Evolutionary conservation across 257 asterid genomes (phyloP).

Genomic region (Lavandula angustifolia): DNA sequence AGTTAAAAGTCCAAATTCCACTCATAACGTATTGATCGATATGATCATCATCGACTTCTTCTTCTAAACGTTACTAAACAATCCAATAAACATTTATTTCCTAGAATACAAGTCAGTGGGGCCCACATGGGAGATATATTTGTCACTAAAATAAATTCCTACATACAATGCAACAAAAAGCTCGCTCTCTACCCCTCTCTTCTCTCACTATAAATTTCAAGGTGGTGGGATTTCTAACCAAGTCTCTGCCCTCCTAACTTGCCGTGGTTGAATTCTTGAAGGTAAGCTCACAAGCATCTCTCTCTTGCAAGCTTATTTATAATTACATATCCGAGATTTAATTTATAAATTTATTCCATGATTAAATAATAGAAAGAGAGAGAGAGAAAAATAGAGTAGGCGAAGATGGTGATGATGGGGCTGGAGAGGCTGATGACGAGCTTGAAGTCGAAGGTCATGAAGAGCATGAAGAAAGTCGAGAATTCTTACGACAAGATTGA

Average conservation of each 20-base stretch:
- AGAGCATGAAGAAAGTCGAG: background rate
- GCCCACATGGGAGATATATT: background rate
- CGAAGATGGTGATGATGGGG: constrained; percentile 18
- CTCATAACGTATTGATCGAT: too few species aligned
- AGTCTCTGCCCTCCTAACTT: background rate
- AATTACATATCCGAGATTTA: too few species aligned
- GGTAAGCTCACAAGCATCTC: too few species aligned
- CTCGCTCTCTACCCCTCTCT: background rate
- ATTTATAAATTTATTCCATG: background rate
- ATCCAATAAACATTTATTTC: too few species aligned
- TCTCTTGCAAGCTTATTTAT: too few species aligned
- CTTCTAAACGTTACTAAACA: background rate
- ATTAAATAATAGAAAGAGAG: too few species aligned
- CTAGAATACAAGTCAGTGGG: background rate
- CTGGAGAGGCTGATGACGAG: constrained; percentile 14
- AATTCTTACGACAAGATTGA: constrained; percentile 48
- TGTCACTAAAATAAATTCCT: background rate
- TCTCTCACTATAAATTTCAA: background rate
- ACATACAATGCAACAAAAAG: background rate
- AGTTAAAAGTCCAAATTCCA: too few species aligned
- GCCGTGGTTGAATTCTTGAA: too few species aligned
- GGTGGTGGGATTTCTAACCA: constrained; percentile 3
- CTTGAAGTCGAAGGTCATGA: constrained; percentile 11
- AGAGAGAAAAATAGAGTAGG: background rate
- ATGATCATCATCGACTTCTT: background rate